A percentile compares a stretch with the other conserved stretches of the same genome.
phyloP scores from a whole-genome alignment of 208 protist genomes.

The Leishmania turanica region DNA sequence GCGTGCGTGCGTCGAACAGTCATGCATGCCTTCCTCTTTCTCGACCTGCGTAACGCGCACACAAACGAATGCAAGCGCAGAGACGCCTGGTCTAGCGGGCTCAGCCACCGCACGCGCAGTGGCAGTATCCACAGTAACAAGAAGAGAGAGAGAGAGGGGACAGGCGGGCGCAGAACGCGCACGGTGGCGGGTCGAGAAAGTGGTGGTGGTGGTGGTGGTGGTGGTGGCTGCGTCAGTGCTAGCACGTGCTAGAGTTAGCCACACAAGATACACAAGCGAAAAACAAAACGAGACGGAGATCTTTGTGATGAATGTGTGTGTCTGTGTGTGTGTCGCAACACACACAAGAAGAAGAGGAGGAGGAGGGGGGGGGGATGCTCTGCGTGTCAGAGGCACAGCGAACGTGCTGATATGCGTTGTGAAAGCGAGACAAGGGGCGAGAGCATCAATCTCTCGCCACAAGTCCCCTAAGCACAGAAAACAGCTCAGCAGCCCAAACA shows the following conservation, averaged over 20 bases:
- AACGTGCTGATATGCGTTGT: background rate
- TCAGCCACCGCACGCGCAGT: background rate
- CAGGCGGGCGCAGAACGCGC: background rate
- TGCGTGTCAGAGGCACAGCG: background rate
- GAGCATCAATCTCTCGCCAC: too few species aligned
- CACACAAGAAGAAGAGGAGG: background rate
- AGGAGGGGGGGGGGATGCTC: background rate
- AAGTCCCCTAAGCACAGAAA: background rate
- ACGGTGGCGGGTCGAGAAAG: background rate
- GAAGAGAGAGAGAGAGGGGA: background rate
- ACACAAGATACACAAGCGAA: background rate
- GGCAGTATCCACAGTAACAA: background rate
- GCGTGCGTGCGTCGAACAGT: background rate
- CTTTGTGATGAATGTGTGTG: background rate
- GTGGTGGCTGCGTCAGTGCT: background rate
- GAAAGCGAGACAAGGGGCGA: background rate
- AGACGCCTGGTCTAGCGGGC: background rate
- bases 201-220: too few species aligned
- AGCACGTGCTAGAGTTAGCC: background rate
- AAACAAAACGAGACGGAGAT: background rate
- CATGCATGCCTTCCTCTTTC: background rate
- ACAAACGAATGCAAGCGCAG: background rate
- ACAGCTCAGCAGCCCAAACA: background rate
- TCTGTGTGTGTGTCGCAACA: background rate
- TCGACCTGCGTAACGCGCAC: background rate